Evolutionary conservation across 768 basidiomycete genomes (phyloP).

Genomic region (Paxillus ammoniavirescens): DNA sequence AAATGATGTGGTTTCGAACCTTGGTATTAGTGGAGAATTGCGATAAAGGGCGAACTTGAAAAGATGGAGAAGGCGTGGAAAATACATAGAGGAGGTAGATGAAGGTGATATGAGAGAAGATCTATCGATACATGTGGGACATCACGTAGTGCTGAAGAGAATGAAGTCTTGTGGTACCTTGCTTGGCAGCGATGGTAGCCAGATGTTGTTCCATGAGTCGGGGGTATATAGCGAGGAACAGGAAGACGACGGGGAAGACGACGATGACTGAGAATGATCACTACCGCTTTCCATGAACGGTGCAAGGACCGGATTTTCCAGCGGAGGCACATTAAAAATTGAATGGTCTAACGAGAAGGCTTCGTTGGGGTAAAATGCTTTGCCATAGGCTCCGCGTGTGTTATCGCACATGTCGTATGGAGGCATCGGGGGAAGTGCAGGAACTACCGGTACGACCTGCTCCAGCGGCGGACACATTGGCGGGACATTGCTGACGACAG

Average conservation of each 20-base stretch:
- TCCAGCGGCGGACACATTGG: constrained; percentile 3
- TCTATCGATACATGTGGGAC: constrained; percentile 2
- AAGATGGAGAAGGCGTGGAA: not conserved
- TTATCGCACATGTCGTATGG: constrained; percentile 1
- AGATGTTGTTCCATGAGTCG: constrained; percentile 7
- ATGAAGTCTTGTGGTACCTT: constrained; percentile 11
- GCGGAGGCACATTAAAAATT: constrained; percentile 6
- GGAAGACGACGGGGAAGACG: constrained; percentile 25
- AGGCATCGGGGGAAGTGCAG: not conserved
- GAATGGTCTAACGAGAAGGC: constrained; percentile 8
- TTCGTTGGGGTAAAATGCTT: constrained; percentile 4
- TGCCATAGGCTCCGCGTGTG: not conserved
- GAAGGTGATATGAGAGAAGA: not conserved
- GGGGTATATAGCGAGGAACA: constrained; percentile 16
- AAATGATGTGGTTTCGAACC: not conserved
- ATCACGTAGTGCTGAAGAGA: constrained; percentile 19
- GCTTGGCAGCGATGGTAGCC: constrained; percentile 5
- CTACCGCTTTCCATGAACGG: constrained; percentile 16
- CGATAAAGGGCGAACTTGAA: too few species aligned
- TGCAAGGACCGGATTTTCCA: constrained; percentile 8
- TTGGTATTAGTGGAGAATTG: not conserved
- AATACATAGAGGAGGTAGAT: not conserved
- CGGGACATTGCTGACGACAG: not conserved
- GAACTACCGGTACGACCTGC: not conserved
- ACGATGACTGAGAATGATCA: constrained; percentile 16